Percentiles rank a stretch among this genome's conserved stretches.
Conservation (phyloP, 768 basidiomycete species). For the Gloeostereum incarnatum region DNA sequence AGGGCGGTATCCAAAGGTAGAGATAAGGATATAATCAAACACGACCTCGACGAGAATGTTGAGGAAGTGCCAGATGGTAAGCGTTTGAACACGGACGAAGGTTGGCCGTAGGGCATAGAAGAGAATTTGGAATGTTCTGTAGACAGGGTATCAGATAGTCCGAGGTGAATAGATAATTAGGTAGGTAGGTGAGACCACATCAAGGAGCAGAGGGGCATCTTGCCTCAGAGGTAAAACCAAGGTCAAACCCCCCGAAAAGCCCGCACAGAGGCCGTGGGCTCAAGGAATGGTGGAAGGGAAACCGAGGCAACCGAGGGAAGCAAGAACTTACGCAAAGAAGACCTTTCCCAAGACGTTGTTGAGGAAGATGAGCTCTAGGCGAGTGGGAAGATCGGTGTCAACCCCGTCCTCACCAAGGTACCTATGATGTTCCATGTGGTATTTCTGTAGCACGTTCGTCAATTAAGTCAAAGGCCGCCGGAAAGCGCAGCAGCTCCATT, state of each 20-base stretch:
- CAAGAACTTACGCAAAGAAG: conserved; percentile 78
- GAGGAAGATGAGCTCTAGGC: conserved; percentile 72
- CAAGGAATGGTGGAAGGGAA: too few species aligned
- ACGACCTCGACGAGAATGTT: conserved; percentile 63
- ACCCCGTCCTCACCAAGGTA: conserved; percentile 92
- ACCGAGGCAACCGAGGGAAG: too few species aligned
- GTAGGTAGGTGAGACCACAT: too few species aligned
- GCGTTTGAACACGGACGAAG: conserved; percentile 76
- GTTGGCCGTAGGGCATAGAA: conserved; percentile 97
- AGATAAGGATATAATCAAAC: conserved; percentile 65
- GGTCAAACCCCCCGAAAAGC: too few species aligned
- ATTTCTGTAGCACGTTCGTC: conserved; percentile 38
- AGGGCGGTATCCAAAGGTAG: conserved; percentile 29
- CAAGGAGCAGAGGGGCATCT: too few species aligned
- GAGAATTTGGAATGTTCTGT: conserved; percentile 91
- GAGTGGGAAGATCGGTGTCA: conserved; percentile 91
- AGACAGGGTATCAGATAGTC: neutral
- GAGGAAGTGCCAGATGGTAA: conserved; percentile 78
- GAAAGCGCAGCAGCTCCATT: conserved; percentile 5
- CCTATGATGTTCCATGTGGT: conserved; percentile 96
- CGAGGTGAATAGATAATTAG: too few species aligned
- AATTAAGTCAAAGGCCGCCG: neutral
- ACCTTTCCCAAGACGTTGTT: conserved; percentile 98
- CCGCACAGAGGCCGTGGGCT: too few species aligned
- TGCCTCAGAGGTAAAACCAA: too few species aligned